Evolutionary conservation across 495 filamentous ascomycete species (phyloP).

Genomic region (Aspergillus avenaceus): DNA sequence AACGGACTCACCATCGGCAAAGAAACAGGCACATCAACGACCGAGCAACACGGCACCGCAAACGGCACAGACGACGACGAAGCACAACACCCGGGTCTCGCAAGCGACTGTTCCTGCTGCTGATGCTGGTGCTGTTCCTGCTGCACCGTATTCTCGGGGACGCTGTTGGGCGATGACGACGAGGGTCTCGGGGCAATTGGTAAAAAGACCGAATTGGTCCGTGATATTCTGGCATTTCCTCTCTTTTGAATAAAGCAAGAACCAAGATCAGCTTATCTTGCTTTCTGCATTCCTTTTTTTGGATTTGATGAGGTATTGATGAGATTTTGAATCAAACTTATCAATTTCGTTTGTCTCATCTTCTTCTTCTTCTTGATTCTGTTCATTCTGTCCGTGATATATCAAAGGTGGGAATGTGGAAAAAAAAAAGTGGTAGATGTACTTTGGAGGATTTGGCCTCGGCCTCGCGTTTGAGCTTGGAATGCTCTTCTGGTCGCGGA

Average conservation of each 20-base stretch:
- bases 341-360: too few relatives aligned
- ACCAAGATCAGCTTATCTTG: conserved; percentile 33
- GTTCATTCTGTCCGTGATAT: neutral
- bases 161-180: neutral
- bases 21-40: conserved; percentile 12
- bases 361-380: conserved; percentile 1
- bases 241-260: conserved; percentile 27
- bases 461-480: conserved; percentile 90
- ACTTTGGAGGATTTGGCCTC: conserved; percentile 55
- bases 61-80: conserved; percentile 3
- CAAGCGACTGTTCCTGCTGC: neutral
- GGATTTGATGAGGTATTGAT: conserved; percentile 8
- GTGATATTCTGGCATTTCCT: conserved; percentile 27
- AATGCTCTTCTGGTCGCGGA: conserved; percentile 83
- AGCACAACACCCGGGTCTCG: neutral
- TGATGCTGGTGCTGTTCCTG: neutral
- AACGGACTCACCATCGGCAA: conserved; percentile 13
- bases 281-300: conserved; percentile 21
- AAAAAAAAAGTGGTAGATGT: conserved; percentile 9
- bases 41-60: conserved; percentile 5
- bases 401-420: too few relatives aligned
- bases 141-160: neutral
- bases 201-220: conserved; percentile 27
- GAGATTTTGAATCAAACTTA: too few relatives aligned
- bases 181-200: conserved; percentile 36